Percentiles rank a stretch among this genome's conserved stretches.
phyloP scores from a whole-genome alignment of 75 land plant species.

The Sequoia sempervirens region DNA sequence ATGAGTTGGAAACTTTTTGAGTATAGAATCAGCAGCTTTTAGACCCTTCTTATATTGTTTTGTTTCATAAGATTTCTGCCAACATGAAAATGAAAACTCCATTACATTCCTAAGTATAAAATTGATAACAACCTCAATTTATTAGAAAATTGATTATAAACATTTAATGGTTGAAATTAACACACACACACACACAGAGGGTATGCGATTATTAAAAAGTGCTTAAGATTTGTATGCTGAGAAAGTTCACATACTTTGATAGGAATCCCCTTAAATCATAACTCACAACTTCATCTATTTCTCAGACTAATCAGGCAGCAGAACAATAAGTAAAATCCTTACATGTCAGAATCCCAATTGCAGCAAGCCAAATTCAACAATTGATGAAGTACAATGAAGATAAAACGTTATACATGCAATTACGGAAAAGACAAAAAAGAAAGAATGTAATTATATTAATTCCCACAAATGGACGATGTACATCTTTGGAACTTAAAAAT shows the following conservation, averaged over 20 bases:
- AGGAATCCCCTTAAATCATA: background rate
- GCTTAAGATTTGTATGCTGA: background rate
- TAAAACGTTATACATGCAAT: background rate
- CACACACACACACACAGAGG: background rate
- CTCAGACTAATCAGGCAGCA: background rate
- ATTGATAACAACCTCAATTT: background rate
- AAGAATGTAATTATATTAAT: background rate
- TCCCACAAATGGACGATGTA: background rate
- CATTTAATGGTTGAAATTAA: background rate
- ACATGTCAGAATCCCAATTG: background rate
- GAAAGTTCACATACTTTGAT: background rate
- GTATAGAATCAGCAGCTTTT: slow-evolving; percentile 93
- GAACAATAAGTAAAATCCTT: background rate
- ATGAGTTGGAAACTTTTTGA: slow-evolving; percentile 93
- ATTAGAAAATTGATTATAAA: background rate
- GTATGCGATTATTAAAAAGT: background rate
- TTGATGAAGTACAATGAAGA: background rate
- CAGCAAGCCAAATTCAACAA: background rate
- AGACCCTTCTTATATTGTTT: slow-evolving; percentile 98
- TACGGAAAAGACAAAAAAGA: too few relatives aligned
- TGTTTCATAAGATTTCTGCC: slow-evolving; percentile 98
- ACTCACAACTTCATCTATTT: background rate
- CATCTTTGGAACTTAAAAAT: background rate
- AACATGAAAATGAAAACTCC: background rate
- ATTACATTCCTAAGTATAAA: background rate